Evolutionary conservation across 352 stramenopile genomes (phyloP).

Genomic region (Phytophthora foliorum): DNA sequence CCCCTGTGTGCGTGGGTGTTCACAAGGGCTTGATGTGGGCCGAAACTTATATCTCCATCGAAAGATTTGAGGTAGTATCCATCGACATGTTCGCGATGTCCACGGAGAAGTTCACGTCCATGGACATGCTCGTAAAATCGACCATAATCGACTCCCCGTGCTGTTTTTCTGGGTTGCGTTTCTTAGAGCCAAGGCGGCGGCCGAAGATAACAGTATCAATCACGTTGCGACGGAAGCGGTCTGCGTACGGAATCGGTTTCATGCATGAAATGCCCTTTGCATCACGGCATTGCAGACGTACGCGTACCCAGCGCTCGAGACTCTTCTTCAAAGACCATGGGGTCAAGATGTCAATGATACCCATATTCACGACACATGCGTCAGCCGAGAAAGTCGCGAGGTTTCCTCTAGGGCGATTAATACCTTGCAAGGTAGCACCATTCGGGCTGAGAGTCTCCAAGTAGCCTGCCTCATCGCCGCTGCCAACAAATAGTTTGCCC

Average conservation of each 20-base stretch:
- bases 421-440: slow-evolving; percentile 39
- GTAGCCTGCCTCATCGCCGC: slow-evolving; percentile 58
- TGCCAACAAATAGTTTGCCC: slow-evolving; percentile 44
- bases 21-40: slow-evolving; percentile 1
- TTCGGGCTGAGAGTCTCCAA: slow-evolving; percentile 67
- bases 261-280: slow-evolving; percentile 86
- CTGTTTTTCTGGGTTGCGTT: slow-evolving; percentile 44
- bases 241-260: slow-evolving; percentile 81
- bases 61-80: slow-evolving; percentile 57
- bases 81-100: slow-evolving; percentile 47
- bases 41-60: slow-evolving; percentile 50
- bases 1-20: slow-evolving; percentile 22
- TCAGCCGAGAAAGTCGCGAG: slow-evolving; percentile 62
- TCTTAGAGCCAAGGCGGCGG: slow-evolving; percentile 49
- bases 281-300: slow-evolving; percentile 85
- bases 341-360: slow-evolving; percentile 98
- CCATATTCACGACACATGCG: slow-evolving; percentile 94
- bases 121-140: slow-evolving; percentile 78
- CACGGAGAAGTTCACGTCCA: slow-evolving; percentile 53
- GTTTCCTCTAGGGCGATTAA: slow-evolving; percentile 36
- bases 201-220: slow-evolving; percentile 88
- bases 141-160: slow-evolving; percentile 84
- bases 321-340: slow-evolving; percentile 96
- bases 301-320: slow-evolving; percentile 89
- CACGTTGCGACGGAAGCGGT: slow-evolving; percentile 88